Base-by-base conservation (phyloP, 2,329 filamentous ascomycete species). In the Pyrenophora tritici-repentis region DNA sequence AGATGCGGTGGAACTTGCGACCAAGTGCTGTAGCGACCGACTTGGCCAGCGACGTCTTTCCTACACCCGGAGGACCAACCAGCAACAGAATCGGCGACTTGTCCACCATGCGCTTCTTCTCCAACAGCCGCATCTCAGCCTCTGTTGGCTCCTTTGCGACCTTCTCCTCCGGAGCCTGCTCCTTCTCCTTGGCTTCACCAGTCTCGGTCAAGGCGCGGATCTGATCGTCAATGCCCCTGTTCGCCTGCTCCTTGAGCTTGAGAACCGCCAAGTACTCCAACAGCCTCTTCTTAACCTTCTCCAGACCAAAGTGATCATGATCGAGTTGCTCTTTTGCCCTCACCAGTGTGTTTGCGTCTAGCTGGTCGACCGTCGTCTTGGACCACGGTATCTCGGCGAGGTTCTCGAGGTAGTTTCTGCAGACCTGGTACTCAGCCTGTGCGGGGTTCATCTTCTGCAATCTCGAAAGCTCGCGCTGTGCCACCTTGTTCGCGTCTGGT, bases 231-330 rank as follows among this genome's bases (percentile, higher is more conserved):
- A 97, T 80, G 44, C 90, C 87, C 45, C 88, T 83, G 59, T 97
- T 97, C 56, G 93, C 86, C 17, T 89, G 86, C 70, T 97, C 92
- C 80, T 97, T 99, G 49, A 99, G 81, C 62, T 94, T 89, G 44
- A 99, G 80, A n/a, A 99, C 94, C 2, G 94, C 95, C 36, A 99
- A 81, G 69, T 99, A 99, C 73, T 97, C 95, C 4, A 99, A 82
- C 17, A 99, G 76, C 36, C 94, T 84, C 81, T 96, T 97, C 84
- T 99, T 99, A 68, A 99, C 93, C 75, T 93, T 95, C 55, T 97
- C 91, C 12, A 99, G 79, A 0, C 94, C 94, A 63, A 97, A 97
- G 73, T 99, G 94, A 68, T 99, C 94, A 58, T 95, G 87, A 66
- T 99, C 91, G 5, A 99, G 83, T 73, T 97, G 94, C 75, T 91